Percentiles rank a stretch among this genome's conserved stretches.
Conservation (phyloP, 495 filamentous ascomycete genomes). For the Neurospora sp. region DNA sequence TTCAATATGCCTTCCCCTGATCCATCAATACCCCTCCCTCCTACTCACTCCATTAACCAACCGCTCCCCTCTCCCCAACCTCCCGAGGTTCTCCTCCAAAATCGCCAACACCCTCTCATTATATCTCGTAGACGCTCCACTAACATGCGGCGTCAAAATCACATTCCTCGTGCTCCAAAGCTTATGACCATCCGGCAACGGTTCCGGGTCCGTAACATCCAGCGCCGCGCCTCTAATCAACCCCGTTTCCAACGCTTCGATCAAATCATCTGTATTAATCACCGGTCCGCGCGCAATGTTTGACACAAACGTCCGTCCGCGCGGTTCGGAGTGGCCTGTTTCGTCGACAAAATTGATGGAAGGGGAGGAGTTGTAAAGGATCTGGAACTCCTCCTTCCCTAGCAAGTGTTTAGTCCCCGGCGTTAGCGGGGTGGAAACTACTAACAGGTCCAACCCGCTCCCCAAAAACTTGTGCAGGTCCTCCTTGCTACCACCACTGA, state of each 20-base stretch:
- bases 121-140: slow-evolving; percentile 52
- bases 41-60: slow-evolving; percentile 61
- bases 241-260: slow-evolving; percentile 48
- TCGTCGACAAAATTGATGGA: not conserved
- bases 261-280: slow-evolving; percentile 57
- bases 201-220: slow-evolving; percentile 85
- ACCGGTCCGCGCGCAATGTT: slow-evolving; percentile 72
- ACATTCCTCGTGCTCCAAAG: slow-evolving; percentile 70
- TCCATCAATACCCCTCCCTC: slow-evolving; percentile 47
- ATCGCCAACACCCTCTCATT: slow-evolving; percentile 51
- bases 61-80: slow-evolving; percentile 45
- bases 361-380: slow-evolving; percentile 31
- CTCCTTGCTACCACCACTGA: slow-evolving; percentile 50
- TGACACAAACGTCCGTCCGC: slow-evolving; percentile 46
- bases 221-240: slow-evolving; percentile 61
- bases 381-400: slow-evolving; percentile 51
- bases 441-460: slow-evolving; percentile 63
- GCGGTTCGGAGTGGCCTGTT: rapidly evolving
- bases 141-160: slow-evolving; percentile 72
- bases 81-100: slow-evolving; percentile 45
- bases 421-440: slow-evolving; percentile 68
- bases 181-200: slow-evolving; percentile 55
- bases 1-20: not conserved
- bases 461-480: slow-evolving; percentile 56
- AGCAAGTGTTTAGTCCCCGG: slow-evolving; percentile 56